These are phyloP conservation scores for Skeletonema grethae DNA, from an alignment of 108 stramenopile genomes.

Conservation along the genomic window DNA sequence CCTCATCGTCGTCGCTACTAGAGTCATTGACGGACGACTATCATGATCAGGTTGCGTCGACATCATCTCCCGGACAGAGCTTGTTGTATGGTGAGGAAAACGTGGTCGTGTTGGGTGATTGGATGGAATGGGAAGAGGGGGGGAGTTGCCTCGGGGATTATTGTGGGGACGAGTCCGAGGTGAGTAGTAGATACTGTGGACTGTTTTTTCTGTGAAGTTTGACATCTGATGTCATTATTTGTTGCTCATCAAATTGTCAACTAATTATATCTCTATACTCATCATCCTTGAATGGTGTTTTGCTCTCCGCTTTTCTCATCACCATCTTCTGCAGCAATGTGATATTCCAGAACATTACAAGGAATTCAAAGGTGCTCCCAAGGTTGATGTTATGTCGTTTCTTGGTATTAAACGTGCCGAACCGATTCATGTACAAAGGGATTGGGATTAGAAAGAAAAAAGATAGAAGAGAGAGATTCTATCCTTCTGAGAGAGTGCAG, in stretches of 20 bases:
- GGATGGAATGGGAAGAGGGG: slow-evolving; percentile 21
- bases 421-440: slow-evolving; percentile 29
- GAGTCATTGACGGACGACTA: not conserved
- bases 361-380: slow-evolving; percentile 8
- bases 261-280: too few relatives aligned
- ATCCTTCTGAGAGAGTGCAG: too few relatives aligned
- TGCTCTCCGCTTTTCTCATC: too few relatives aligned
- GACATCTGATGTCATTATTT: too few relatives aligned
- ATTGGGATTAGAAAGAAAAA: slow-evolving; percentile 33
- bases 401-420: slow-evolving; percentile 46
- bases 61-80: not conserved
- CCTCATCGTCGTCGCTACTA: not conserved
- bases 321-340: slow-evolving; percentile 26
- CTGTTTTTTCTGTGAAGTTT: too few relatives aligned
- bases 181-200: not conserved
- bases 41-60: not conserved
- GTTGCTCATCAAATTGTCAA: too few relatives aligned
- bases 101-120: slow-evolving; percentile 14
- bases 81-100: not conserved
- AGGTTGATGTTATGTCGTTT: slow-evolving; percentile 47
- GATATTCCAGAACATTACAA: slow-evolving; percentile 51
- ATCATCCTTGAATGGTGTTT: not conserved
- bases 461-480: too few relatives aligned
- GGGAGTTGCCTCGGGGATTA: slow-evolving; percentile 27
- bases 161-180: slow-evolving; percentile 44